Conservation (phyloP, 768 basidiomycete species). For the Psilocybe tampanensis region DNA sequence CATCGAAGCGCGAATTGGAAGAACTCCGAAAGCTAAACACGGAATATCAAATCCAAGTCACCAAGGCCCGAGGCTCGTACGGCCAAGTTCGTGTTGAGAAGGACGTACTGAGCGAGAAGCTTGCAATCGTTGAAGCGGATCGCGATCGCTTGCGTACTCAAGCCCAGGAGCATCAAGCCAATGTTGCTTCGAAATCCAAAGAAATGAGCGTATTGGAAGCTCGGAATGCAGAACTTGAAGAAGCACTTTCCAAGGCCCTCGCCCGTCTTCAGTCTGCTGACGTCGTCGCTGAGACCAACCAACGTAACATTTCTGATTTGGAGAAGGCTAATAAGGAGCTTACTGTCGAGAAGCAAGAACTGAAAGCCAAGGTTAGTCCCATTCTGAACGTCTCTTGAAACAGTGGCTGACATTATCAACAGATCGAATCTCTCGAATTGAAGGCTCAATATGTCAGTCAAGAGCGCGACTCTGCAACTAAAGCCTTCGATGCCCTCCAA, state of each 20-base stretch:
- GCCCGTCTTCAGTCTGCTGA: slow-evolving; percentile 75
- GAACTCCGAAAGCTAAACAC: slow-evolving; percentile 69
- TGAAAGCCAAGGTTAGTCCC: slow-evolving; percentile 60
- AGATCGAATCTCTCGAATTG: slow-evolving; percentile 67
- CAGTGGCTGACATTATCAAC: slow-evolving; percentile 11
- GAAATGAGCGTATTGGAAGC: slow-evolving; percentile 51
- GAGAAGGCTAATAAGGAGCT: slow-evolving; percentile 64
- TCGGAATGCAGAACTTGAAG: slow-evolving; percentile 65
- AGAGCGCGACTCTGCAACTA: slow-evolving; percentile 62
- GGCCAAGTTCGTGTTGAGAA: slow-evolving; percentile 85
- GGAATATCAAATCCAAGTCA: slow-evolving; percentile 72
- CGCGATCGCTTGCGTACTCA: slow-evolving; percentile 61
- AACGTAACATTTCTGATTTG: slow-evolving; percentile 60
- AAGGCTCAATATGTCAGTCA: slow-evolving; percentile 56
- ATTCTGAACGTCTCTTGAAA: slow-evolving; percentile 4
- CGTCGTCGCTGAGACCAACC: slow-evolving; percentile 58
- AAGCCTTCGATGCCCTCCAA: slow-evolving; percentile 54
- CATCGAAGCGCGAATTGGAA: slow-evolving; percentile 64
- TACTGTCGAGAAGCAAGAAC: slow-evolving; percentile 52
- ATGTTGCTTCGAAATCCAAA: slow-evolving; percentile 41
- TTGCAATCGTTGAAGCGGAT: slow-evolving; percentile 61
- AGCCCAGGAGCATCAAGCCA: slow-evolving; percentile 54
- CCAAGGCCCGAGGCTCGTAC: slow-evolving; percentile 76
- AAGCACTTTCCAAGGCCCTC: slow-evolving; percentile 73
- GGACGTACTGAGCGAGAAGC: slow-evolving; percentile 67